Evolutionary conservation across 768 basidiomycete species (phyloP).

Genomic region (Mycena venus): DNA sequence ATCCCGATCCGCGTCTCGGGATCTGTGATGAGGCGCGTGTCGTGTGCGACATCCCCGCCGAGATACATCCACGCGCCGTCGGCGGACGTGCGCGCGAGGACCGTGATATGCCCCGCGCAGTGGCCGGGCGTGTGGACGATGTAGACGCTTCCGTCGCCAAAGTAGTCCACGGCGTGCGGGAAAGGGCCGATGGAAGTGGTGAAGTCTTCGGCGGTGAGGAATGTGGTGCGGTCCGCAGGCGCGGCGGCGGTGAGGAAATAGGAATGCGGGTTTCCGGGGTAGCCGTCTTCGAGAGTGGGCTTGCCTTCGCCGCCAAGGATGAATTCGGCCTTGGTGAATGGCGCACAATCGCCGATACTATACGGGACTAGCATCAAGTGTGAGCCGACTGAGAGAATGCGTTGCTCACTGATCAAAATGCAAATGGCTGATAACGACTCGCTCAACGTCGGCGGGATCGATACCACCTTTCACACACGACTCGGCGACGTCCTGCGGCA

Average conservation of each 20-base stretch:
- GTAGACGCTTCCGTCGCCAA: constrained; percentile 70
- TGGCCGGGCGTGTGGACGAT: constrained; percentile 72
- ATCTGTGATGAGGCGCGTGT: constrained; percentile 62
- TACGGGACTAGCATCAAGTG: constrained; percentile 20
- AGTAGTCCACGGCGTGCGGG: constrained; percentile 65
- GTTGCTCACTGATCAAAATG: constrained; percentile 63
- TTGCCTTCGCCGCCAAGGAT: constrained; percentile 59
- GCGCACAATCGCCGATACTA: constrained; percentile 57
- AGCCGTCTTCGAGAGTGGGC: constrained; percentile 52
- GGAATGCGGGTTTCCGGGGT: constrained; percentile 55
- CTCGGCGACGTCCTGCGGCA: constrained; percentile 58
- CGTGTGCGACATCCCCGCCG: constrained; percentile 70
- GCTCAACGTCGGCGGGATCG: constrained; percentile 55
- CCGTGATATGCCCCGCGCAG: constrained; percentile 66
- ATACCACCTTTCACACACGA: constrained; percentile 66
- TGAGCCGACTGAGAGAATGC: no score
- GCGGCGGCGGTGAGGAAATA: constrained; percentile 49
- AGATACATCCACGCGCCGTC: constrained; percentile 69
- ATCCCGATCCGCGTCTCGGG: constrained; percentile 55
- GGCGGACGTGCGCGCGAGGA: constrained; percentile 66
- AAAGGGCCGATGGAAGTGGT: constrained; percentile 61
- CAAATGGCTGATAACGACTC: constrained; percentile 64
- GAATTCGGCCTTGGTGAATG: constrained; percentile 62
- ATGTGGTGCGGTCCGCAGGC: constrained; percentile 54
- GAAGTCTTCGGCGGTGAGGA: constrained; percentile 51